phyloP scores from a whole-genome alignment of 176 grass and related monocot species.

The Phoenix dactylifera region DNA sequence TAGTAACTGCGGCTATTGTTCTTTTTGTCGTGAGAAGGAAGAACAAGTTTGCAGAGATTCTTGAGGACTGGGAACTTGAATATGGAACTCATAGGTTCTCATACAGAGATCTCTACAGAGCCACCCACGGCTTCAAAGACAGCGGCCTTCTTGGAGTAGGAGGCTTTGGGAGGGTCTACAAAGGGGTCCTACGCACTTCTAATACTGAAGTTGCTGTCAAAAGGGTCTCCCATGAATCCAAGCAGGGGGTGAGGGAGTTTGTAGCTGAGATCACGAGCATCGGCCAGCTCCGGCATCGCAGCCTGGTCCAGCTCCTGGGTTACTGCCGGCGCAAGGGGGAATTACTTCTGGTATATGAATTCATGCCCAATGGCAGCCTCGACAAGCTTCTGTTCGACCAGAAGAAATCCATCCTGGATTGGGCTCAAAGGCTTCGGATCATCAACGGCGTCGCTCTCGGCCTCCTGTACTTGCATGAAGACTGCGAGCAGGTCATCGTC shows the following conservation, averaged over 20 bases:
- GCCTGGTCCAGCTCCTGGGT: slow-evolving; percentile 25
- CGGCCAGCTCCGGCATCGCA: slow-evolving; percentile 18
- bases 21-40: background rate
- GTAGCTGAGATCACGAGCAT: slow-evolving; percentile 15
- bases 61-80: slow-evolving; percentile 31
- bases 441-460: slow-evolving; percentile 20
- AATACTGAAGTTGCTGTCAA: slow-evolving; percentile 25
- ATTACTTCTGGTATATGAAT: slow-evolving; percentile 27
- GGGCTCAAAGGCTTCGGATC: slow-evolving; percentile 15
- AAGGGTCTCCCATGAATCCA: slow-evolving; percentile 31
- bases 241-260: slow-evolving; percentile 38
- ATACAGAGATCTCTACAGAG: slow-evolving; percentile 19
- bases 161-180: slow-evolving; percentile 35
- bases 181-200: slow-evolving; percentile 8
- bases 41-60: slow-evolving; percentile 18
- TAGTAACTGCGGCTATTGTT: background rate
- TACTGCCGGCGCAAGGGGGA: slow-evolving; percentile 33
- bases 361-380: slow-evolving; percentile 32
- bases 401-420: background rate
- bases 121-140: slow-evolving; percentile 22
- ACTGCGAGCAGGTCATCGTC: slow-evolving; percentile 10
- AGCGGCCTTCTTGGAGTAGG: slow-evolving; percentile 20
- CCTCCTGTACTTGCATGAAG: slow-evolving; percentile 28
- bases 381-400: slow-evolving; percentile 21
- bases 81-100: slow-evolving; percentile 30